Evolutionary conservation across 2,329 filamentous ascomycete species (phyloP).

Genomic region (Sporothrix euskadiensis): DNA sequence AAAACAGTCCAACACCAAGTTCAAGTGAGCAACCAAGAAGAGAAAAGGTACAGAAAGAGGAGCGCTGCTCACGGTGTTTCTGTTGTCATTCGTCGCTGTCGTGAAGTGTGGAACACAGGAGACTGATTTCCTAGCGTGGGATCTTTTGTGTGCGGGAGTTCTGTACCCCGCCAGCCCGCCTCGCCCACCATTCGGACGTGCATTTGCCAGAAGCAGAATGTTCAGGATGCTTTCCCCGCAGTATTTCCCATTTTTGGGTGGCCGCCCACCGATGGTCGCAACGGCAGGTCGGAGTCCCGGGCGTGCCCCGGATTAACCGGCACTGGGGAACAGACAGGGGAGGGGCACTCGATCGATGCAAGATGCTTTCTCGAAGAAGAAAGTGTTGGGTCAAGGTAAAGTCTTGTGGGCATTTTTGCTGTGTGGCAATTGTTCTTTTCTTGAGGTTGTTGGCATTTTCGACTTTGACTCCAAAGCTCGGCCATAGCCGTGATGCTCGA

Average conservation of each 20-base stretch:
- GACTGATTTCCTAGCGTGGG: background rate
- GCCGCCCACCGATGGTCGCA: background rate
- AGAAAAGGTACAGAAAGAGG: background rate
- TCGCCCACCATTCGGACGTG: background rate
- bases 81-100: background rate
- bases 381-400: background rate
- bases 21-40: background rate
- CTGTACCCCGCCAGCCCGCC: background rate
- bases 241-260: background rate
- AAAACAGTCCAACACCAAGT: background rate
- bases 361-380: conserved; percentile 1
- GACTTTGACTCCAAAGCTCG: background rate
- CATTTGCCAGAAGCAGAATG: background rate
- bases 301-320: conserved; percentile 1
- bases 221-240: background rate
- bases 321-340: background rate
- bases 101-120: background rate
- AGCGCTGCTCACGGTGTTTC: background rate
- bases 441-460: background rate
- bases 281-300: conserved; percentile 20
- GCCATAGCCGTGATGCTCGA: background rate
- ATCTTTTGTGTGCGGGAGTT: conserved; percentile 2
- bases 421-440: background rate
- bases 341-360: background rate
- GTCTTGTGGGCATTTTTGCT: background rate